Percentiles rank a stretch among this genome's conserved stretches.
Conservation (phyloP, 768 basidiomycete genomes). For the Lactarius tabidus region DNA sequence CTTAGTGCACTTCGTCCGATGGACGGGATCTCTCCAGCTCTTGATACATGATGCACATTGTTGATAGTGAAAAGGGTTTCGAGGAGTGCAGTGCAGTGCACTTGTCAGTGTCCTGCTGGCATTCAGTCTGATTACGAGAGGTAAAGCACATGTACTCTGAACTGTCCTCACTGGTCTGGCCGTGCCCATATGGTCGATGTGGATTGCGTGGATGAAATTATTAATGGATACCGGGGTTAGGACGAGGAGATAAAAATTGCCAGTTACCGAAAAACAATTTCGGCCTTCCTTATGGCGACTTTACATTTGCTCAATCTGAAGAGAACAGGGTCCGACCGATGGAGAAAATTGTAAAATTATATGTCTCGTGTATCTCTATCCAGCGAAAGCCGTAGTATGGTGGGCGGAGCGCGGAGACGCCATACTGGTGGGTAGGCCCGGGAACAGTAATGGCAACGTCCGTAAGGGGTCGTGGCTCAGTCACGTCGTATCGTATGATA, state of each 20-base stretch:
- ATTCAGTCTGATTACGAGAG: not conserved
- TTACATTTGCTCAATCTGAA: not conserved
- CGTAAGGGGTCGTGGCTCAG: not conserved
- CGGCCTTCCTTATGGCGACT: not conserved
- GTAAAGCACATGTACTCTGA: not conserved
- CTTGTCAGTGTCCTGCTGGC: not conserved
- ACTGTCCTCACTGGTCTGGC: not conserved
- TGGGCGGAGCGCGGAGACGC: not conserved
- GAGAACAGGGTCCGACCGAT: not conserved
- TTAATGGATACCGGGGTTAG: not conserved
- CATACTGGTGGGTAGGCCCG: not conserved
- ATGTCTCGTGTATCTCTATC: not conserved
- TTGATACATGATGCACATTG: not conserved
- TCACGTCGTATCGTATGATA: not conserved
- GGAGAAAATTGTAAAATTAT: not conserved
- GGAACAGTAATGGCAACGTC: not conserved
- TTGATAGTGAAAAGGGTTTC: not conserved
- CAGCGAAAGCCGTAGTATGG: not conserved
- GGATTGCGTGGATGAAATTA: not conserved
- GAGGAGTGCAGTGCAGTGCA: not conserved
- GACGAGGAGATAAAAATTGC: constrained; percentile 8
- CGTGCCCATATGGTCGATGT: constrained; percentile 8
- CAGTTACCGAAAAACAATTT: constrained; percentile 13
- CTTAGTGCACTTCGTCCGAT: not conserved
- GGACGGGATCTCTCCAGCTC: not conserved